phyloP scores from a whole-genome alignment of 2,329 filamentous ascomycete species.

The Hypoxylon sp. region DNA sequence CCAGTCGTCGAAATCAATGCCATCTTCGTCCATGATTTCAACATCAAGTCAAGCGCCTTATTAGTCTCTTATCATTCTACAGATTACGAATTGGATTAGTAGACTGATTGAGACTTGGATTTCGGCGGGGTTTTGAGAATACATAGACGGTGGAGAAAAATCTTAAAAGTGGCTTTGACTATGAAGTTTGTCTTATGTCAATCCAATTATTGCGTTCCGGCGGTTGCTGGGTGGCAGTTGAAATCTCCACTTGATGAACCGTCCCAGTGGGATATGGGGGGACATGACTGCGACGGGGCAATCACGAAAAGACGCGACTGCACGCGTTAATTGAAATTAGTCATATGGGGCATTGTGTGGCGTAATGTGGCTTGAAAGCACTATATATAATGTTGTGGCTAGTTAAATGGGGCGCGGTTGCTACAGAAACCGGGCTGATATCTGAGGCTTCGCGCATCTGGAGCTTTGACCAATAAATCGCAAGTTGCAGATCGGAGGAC shows the following conservation, averaged over 20 bases:
- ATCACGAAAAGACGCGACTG: conserved; percentile 31
- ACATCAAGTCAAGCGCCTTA: neutral
- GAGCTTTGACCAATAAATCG: conserved; percentile 34
- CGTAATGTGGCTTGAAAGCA: conserved; percentile 34
- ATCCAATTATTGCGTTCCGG: conserved; percentile 17
- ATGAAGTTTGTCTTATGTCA: conserved; percentile 9
- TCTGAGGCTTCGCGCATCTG: conserved; percentile 15
- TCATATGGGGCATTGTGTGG: conserved; percentile 25
- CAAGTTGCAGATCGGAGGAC: conserved; percentile 13
- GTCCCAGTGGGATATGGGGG: neutral
- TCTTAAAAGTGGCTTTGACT: conserved; percentile 5
- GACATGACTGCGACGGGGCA: no score
- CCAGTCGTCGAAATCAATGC: conserved; percentile 41
- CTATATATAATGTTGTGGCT: conserved; percentile 30
- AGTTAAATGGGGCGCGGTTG: conserved; percentile 26
- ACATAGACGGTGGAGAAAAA: conserved; percentile 7
- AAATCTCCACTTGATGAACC: conserved; percentile 26
- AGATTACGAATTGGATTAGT: conserved; percentile 1
- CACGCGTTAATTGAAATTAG: conserved; percentile 52
- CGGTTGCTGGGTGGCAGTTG: conserved; percentile 29
- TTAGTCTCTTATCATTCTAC: conserved; percentile 19
- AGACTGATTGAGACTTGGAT: neutral
- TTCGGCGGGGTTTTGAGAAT: conserved; percentile 3
- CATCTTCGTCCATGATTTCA: conserved; percentile 46
- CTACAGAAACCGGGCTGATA: conserved; percentile 42